A percentile compares a stretch with the other conserved stretches of the same genome.
Evolutionary conservation across 2,329 filamentous ascomycete genomes (phyloP).

Genomic region (Aspergillus ustus): DNA sequence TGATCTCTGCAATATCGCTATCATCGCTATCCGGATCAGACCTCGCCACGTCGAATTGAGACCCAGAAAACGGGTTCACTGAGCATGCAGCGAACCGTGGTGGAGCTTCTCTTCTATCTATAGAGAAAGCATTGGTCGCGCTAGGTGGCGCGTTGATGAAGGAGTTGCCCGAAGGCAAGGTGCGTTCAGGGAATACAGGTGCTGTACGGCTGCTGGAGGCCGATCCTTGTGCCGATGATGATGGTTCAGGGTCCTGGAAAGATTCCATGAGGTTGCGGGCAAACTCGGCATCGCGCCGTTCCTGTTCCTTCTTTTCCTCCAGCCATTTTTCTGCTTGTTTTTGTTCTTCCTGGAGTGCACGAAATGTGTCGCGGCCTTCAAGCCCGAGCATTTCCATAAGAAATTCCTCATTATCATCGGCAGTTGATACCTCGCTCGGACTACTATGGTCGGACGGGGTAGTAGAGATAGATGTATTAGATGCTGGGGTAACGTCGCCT

Average conservation of each 20-base stretch:
- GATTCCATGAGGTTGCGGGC: constrained; percentile 43
- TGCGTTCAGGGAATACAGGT: constrained; percentile 9
- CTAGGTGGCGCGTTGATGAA: not conserved
- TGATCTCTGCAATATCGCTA: constrained; percentile 42
- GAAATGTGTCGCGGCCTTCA: constrained; percentile 29
- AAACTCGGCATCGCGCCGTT: constrained; percentile 43
- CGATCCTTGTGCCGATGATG: constrained; percentile 10
- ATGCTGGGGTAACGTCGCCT: not conserved
- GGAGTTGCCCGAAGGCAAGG: not conserved
- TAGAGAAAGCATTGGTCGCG: not conserved
- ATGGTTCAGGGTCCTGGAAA: constrained; percentile 23
- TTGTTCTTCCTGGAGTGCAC: constrained; percentile 36
- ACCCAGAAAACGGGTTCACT: not conserved
- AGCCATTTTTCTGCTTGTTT: constrained; percentile 37
- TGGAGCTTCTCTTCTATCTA: not conserved
- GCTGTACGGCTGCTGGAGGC: constrained; percentile 13
- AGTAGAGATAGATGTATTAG: not conserved
- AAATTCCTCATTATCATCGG: constrained; percentile 19
- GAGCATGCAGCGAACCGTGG: not conserved
- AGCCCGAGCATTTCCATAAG: constrained; percentile 33
- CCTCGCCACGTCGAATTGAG: constrained; percentile 8
- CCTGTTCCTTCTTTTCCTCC: constrained; percentile 36
- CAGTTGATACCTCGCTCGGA: not conserved
- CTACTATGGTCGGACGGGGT: not conserved
- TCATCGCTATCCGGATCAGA: constrained; percentile 30